Conservation (phyloP, 305 asterid species). For the Plantago lanceolata region DNA sequence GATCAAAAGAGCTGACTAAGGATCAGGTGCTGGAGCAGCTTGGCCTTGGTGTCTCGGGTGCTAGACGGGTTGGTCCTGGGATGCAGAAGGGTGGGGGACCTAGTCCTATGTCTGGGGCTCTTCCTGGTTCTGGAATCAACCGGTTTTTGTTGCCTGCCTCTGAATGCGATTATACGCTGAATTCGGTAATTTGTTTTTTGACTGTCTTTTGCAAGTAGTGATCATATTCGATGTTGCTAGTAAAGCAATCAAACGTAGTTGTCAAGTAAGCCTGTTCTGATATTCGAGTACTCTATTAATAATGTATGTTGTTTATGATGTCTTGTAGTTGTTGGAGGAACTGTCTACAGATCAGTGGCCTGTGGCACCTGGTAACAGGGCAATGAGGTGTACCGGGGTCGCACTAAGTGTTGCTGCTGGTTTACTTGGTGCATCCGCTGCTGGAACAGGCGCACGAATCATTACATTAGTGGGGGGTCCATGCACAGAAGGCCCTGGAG, state of each 20-base stretch:
- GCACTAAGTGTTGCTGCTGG: slow-evolving; percentile 94
- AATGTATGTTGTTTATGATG: slow-evolving; percentile 16
- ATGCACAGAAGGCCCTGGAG: slow-evolving; percentile 98
- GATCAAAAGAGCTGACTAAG: slow-evolving; percentile 70
- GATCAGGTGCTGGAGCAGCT: slow-evolving; percentile 92
- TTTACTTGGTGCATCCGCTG: slow-evolving; percentile 71
- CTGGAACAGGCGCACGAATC: slow-evolving; percentile 86
- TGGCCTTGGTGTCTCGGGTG: slow-evolving; percentile 56
- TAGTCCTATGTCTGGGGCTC: slow-evolving; percentile 42
- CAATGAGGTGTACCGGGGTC: slow-evolving; percentile 87
- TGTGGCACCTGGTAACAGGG: slow-evolving; percentile 72
- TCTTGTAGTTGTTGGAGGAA: slow-evolving; percentile 78
- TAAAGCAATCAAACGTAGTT: slow-evolving; percentile 1
- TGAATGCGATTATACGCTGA: slow-evolving; percentile 74
- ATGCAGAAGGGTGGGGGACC: slow-evolving; percentile 58
- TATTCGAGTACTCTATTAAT: slow-evolving; percentile 4
- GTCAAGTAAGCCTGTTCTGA: slow-evolving; percentile 2
- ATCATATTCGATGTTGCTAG: slow-evolving; percentile 16
- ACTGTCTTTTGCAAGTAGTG: not conserved
- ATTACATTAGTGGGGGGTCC: slow-evolving; percentile 95
- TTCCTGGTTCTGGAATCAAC: slow-evolving; percentile 52
- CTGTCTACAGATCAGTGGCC: slow-evolving; percentile 86
- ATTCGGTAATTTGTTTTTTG: slow-evolving; percentile 46
- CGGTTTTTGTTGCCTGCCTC: slow-evolving; percentile 87
- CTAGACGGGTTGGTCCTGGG: slow-evolving; percentile 45